Evolutionary conservation across 495 filamentous ascomycete genomes (phyloP).

Genomic region (Haplographium delicatum): DNA sequence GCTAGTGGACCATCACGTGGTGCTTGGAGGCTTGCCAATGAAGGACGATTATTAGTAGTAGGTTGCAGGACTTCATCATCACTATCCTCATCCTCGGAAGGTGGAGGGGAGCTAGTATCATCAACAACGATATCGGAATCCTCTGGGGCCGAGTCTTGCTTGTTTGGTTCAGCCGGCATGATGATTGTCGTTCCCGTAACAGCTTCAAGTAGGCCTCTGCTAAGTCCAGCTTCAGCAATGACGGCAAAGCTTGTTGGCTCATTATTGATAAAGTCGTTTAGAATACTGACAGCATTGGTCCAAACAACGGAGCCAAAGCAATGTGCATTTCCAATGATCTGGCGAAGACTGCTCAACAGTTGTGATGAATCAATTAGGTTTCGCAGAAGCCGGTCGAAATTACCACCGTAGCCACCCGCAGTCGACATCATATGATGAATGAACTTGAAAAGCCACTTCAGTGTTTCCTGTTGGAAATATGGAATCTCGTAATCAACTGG

Average conservation of each 20-base stretch:
- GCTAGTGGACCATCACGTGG: constrained; percentile 48
- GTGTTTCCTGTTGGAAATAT: constrained; percentile 83
- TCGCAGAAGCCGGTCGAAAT: constrained; percentile 80
- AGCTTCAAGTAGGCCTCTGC: constrained; percentile 73
- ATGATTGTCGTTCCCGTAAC: constrained; percentile 51
- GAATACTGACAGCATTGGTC: constrained; percentile 84
- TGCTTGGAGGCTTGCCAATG: constrained; percentile 27
- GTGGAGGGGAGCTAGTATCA: constrained; percentile 10
- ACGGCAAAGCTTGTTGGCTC: constrained; percentile 96
- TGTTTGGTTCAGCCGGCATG: constrained; percentile 17
- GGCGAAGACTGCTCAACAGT: constrained; percentile 68
- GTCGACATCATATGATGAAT: constrained; percentile 92
- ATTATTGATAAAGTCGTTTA: constrained; percentile 97
- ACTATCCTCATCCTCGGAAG: constrained; percentile 14
- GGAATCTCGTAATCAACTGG: constrained; percentile 89
- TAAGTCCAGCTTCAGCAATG: constrained; percentile 88
- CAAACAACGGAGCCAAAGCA: constrained; percentile 88
- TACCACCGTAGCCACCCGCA: constrained; percentile 58
- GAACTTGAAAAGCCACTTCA: constrained; percentile 93
- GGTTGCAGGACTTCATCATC: constrained; percentile 12
- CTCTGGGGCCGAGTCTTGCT: no score
- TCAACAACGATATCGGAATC: background rate
- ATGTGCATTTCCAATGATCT: constrained; percentile 71
- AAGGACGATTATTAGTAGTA: constrained; percentile 11
- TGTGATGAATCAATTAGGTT: constrained; percentile 93